Evolutionary conservation across 768 basidiomycete genomes (phyloP), one percentile per base, ranked within the genome.

Genomic region (Lentinus tigrinus): DNA sequence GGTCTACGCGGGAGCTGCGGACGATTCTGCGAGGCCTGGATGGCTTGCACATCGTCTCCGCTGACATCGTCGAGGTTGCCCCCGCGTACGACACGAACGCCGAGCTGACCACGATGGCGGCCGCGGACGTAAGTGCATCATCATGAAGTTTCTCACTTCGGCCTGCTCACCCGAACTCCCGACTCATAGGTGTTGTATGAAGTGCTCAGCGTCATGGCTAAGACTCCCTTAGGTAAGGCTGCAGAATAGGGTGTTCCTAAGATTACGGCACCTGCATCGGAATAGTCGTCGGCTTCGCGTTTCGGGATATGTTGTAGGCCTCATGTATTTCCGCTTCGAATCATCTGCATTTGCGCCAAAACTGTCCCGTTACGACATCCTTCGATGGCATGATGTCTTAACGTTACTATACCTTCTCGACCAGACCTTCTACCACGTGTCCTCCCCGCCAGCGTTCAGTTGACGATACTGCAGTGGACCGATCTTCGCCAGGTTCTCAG

Each of bases 31-130:
- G 90, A 47, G 90, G 91, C 19, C 72, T 93, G 14, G 85, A 87
- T 53, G 89, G 90, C 14, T 76, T 93, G 51, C 76, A 83, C 58
- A 85, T 93, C 60, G 88, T 93, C 46, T 89, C 85, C 37, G 88
- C 87, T 9, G 91, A 93, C 68, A 83, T 93, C 43, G 91, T 93
- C 46, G 91, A 93, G 68, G 91, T 93, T 23, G 86, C 89, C 1
- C 91, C 91, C 16, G 88, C 90, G 6, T 91, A 92, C 67, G 90
- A 91, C 58, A 79, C 78, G 9, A 84, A 83, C 56, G 85, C 83
- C 14, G 85, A 85, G 64, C 74, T 83, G 53, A 85, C 85, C 3
- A 81, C 82, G 11, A 82, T 85, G 77, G 82, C 83, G 2, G 85
- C 85, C 24, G 84, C 84, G 0, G 83, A 85, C 63, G 77, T 81